Conservation (phyloP, 1,139 yeast species). For the Yamadazyma atmosphaerica region DNA sequence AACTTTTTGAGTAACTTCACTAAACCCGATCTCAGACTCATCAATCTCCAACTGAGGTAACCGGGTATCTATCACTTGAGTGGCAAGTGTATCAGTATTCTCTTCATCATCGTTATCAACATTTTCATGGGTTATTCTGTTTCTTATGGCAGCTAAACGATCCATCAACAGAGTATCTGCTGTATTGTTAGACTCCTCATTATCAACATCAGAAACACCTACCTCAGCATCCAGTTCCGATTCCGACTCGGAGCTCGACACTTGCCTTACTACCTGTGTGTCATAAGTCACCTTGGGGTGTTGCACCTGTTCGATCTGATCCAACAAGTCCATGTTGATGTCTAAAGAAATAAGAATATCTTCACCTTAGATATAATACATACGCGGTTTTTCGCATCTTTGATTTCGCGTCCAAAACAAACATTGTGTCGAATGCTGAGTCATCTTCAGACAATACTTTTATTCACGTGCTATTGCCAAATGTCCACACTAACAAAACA, state of each 20-base stretch:
- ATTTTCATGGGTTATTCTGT: too few species aligned
- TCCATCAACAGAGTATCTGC: constrained; percentile 2
- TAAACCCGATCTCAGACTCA: constrained; percentile 21
- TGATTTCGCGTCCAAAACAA: background rate
- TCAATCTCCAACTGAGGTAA: constrained; percentile 33
- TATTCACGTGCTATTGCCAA: too few species aligned
- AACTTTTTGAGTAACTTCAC: background rate
- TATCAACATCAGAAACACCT: constrained; percentile 1
- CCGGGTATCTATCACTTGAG: constrained; percentile 4
- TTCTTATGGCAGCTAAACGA: background rate
- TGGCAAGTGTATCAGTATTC: background rate
- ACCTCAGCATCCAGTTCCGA: background rate
- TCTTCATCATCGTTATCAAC: too few species aligned
- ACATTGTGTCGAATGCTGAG: background rate
- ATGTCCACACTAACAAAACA: too few species aligned
- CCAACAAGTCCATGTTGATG: constrained; percentile 20
- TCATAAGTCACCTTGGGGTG: constrained; percentile 11
- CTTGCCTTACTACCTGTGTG: constrained; percentile 4
- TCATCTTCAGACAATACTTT: background rate
- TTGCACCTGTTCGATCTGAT: constrained; percentile 16
- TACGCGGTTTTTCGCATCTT: background rate
- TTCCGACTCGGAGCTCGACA: too few species aligned
- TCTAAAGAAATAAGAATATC: background rate
- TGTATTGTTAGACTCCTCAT: too few species aligned
- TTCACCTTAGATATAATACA: too few species aligned